Evolutionary conservation across 768 basidiomycete genomes (phyloP).

Genomic region (Trametes cubensis): DNA sequence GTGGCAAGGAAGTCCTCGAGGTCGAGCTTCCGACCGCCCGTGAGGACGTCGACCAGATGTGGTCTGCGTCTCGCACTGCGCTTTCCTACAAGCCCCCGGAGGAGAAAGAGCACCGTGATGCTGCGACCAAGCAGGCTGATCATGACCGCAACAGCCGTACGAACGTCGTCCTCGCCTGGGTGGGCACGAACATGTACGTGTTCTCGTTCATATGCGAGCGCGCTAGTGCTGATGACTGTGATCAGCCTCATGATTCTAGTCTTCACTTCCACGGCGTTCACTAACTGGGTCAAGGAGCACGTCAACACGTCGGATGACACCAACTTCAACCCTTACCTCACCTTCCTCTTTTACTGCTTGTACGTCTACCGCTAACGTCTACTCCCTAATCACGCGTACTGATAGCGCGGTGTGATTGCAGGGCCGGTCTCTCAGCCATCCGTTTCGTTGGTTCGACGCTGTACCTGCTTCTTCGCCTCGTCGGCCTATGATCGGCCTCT

Average conservation of each 20-base stretch:
- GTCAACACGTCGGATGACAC: conserved; percentile 50
- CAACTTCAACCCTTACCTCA: conserved; percentile 87
- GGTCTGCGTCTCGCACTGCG: conserved; percentile 74
- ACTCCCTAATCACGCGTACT: conserved; percentile 12
- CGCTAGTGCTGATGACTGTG: conserved; percentile 3
- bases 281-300: conserved; percentile 67
- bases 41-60: conserved; percentile 88
- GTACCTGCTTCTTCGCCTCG: conserved; percentile 76
- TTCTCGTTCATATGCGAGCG: not conserved
- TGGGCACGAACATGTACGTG: conserved; percentile 81
- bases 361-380: conserved; percentile 30
- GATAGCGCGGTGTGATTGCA: conserved; percentile 30
- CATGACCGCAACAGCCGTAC: conserved; percentile 83
- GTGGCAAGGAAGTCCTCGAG: conserved; percentile 86
- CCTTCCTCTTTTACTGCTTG: conserved; percentile 75
- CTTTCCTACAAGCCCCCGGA: conserved; percentile 70
- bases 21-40: conserved; percentile 79
- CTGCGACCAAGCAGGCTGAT: conserved; percentile 88
- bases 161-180: conserved; percentile 82
- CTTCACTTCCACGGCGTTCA: conserved; percentile 79
- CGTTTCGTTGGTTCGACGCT: conserved; percentile 79
- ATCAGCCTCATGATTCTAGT: conserved; percentile 67
- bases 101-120: conserved; percentile 80
- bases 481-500: conserved; percentile 52
- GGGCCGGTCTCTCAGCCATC: conserved; percentile 78